Base-by-base conservation (phyloP, 345 rosid species). In the Bretschneidera sinensis region DNA sequence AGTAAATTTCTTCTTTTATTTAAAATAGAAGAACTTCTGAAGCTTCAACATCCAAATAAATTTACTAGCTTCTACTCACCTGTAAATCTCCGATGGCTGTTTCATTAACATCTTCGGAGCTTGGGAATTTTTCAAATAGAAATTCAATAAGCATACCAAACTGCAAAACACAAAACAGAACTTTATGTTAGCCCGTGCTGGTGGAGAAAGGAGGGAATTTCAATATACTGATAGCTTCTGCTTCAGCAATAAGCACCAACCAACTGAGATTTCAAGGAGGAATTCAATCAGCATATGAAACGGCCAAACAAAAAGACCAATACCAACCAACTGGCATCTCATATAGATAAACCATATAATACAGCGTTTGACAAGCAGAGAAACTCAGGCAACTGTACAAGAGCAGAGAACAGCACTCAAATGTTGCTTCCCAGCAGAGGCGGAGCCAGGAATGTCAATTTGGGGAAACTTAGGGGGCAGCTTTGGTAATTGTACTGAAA, bases 121-220 rank as follows among this genome's bases (percentile, higher is more conserved):
- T 82, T 7, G 97, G 89, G 55, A 83, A 84, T 73, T 75, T 78
- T 54, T 90, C 96, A 61, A 94, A 94, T 57, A 94, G 91, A 71
- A 71, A 85, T 69, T 90, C 99, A 67, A 94, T 90, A 77, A 90
- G 70, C 99, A 94, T 94, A 43, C 99, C 99, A 67, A 94, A 94
- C 99, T 92, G 86, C 78, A 77, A 68, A 60, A 61, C 21, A 68
- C 43, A 16, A 43, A 15, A 58, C 4, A 34, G 21, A 54, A 17
- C 15, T 15, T 15, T 55, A 8, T 17, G 60, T 17, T 21, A 47
- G 34, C 7, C 6, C 7, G 15, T 61, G 50, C 11, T 34, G n/a
- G 17, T 17, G 5, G 24, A 2, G 9, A 17, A 45, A 31, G 22
- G 33, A 28, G 48, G 54, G n/a, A n/a, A n/a, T n/a, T n/a, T n/a